Conservation (phyloP, 495 filamentous ascomycete species). For the Neurospora sp. region DNA sequence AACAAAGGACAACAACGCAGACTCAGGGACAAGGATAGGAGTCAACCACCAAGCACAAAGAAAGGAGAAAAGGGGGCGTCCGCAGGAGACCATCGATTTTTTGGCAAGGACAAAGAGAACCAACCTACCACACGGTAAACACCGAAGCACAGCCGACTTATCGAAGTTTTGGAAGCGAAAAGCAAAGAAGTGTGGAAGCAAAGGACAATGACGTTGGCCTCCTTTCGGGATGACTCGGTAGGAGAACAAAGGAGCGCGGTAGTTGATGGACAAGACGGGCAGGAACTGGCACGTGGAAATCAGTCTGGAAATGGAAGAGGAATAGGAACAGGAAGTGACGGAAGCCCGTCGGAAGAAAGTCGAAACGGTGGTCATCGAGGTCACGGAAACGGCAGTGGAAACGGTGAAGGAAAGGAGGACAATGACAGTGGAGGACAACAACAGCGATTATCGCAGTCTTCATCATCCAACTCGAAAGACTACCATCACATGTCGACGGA, state of each 20-base stretch:
- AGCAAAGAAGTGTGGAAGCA: neutral
- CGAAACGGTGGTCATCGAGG: neutral
- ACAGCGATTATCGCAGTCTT: neutral
- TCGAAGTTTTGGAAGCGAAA: neutral
- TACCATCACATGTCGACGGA: neutral
- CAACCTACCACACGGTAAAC: neutral
- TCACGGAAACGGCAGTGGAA: neutral
- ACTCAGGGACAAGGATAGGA: neutral
- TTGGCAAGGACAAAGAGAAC: neutral
- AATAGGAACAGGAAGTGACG: neutral
- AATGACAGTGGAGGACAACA: neutral
- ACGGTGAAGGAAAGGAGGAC: neutral
- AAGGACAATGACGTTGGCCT: neutral
- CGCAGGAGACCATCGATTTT: neutral
- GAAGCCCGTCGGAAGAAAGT: neutral
- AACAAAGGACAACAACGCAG: neutral
- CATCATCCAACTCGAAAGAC: neutral
- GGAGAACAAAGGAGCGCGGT: neutral
- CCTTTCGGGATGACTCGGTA: neutral
- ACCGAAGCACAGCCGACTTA: neutral
- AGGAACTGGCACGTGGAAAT: neutral
- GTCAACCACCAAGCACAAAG: neutral
- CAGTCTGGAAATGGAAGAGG: neutral
- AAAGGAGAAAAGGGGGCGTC: neutral
- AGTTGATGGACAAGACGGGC: neutral